These are phyloP conservation scores for Colletotrichum gloeosporioides DNA, from an alignment of 2,329 filamentous ascomycete species.

Conservation along the genomic window DNA sequence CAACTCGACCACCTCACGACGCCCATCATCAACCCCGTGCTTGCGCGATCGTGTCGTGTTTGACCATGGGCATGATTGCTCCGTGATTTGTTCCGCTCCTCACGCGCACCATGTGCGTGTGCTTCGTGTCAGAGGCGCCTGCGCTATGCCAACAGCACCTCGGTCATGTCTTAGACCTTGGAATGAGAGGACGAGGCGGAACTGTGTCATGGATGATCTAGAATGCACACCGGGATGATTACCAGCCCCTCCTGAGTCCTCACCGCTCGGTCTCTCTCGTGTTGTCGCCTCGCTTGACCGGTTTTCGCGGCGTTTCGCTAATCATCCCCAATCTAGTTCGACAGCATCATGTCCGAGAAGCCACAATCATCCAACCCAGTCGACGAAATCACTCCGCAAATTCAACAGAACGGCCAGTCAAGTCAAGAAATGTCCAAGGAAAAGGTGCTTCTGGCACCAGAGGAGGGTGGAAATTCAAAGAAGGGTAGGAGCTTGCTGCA, in stretches of 20 bases:
- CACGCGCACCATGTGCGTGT: conserved; percentile 1
- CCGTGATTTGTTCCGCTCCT: neutral
- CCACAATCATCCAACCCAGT: conserved; percentile 28
- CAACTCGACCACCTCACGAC: neutral
- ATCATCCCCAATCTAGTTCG: neutral
- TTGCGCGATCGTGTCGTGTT: neutral
- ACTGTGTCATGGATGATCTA: conserved; percentile 13
- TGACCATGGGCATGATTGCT: neutral
- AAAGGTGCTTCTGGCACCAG: conserved; percentile 43
- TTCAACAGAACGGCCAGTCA: conserved; percentile 30
- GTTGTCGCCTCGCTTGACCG: neutral
- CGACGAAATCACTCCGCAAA: conserved; percentile 33
- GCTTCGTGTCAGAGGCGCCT: neutral
- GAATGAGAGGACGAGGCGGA: conserved; percentile 15
- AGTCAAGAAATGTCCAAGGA: conserved; percentile 48
- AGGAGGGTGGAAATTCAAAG: conserved; percentile 48
- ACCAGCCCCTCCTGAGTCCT: conserved; percentile 15
- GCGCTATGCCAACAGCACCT: neutral
- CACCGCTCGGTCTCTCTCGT: conserved; percentile 1
- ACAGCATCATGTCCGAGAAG: conserved; percentile 35
- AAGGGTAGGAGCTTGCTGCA: conserved; percentile 59
- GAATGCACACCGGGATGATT: neutral
- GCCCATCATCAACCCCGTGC: neutral
- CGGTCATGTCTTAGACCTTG: conserved; percentile 24
- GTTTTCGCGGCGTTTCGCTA: neutral